phyloP scores from a whole-genome alignment of 345 rosid genomes.

The Melaleuca alternifolia region DNA sequence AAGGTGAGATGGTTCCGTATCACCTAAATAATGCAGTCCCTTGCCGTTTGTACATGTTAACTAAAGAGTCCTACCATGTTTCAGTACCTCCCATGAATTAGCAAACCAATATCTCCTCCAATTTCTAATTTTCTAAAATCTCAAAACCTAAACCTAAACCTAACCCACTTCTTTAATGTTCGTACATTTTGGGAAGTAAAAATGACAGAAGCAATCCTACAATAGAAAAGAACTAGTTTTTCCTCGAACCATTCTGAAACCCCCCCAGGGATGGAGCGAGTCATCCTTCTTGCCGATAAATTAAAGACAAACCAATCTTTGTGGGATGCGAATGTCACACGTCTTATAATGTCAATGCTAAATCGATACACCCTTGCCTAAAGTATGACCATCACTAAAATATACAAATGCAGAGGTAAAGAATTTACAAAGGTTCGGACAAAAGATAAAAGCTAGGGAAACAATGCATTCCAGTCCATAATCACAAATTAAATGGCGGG shows the following conservation, averaged over 20 bases:
- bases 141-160: background rate
- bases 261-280: background rate
- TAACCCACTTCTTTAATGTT: background rate
- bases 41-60: background rate
- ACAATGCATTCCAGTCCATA: background rate
- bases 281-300: background rate
- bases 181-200: background rate
- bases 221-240: background rate
- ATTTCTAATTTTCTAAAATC: background rate
- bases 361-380: background rate
- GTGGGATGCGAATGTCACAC: background rate
- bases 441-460: background rate
- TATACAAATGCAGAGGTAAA: background rate
- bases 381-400: background rate
- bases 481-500: background rate
- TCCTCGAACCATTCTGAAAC: background rate
- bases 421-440: background rate
- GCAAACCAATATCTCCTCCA: background rate
- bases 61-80: background rate
- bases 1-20: background rate
- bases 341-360: background rate
- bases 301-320: background rate
- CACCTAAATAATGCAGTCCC: background rate
- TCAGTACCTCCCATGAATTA: background rate
- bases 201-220: background rate